Conservation (phyloP, 345 rosid genomes). For the Cardiospermum halicacabum region DNA sequence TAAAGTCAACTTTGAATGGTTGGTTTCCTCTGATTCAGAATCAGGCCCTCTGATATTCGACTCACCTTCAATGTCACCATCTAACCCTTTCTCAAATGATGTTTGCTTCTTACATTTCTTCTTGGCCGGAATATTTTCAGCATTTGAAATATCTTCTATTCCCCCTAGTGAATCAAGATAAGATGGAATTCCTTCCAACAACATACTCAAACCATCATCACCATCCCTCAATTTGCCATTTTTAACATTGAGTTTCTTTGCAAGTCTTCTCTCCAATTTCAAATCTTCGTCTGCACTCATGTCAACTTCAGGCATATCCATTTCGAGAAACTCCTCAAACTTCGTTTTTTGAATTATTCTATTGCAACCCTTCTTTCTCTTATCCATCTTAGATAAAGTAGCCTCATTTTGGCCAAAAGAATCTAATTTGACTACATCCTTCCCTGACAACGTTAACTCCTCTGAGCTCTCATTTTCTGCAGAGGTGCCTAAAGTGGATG, state of each 20-base stretch:
- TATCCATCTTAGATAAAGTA: slow-evolving; percentile 24
- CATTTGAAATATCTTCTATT: slow-evolving; percentile 21
- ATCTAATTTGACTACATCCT: slow-evolving; percentile 6
- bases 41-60: slow-evolving; percentile 14
- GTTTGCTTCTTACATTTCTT: slow-evolving; percentile 41
- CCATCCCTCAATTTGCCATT: slow-evolving; percentile 54
- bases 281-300: slow-evolving; percentile 46
- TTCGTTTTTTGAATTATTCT: slow-evolving; percentile 44
- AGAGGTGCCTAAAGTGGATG: neutral
- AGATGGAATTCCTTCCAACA: slow-evolving; percentile 50
- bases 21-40: slow-evolving; percentile 22
- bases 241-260: slow-evolving; percentile 82
- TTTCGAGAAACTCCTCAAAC: slow-evolving; percentile 68
- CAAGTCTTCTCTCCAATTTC: slow-evolving; percentile 70
- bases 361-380: slow-evolving; percentile 25
- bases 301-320: slow-evolving; percentile 34
- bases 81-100: slow-evolving; percentile 19
- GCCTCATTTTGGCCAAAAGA: neutral
- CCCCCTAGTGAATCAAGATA: slow-evolving; percentile 29
- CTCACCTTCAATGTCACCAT: slow-evolving; percentile 22
- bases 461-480: slow-evolving; percentile 23
- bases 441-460: slow-evolving; percentile 1
- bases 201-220: slow-evolving; percentile 57
- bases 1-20: slow-evolving; percentile 19
- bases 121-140: slow-evolving; percentile 13